Evolutionary conservation across 192 early-diverging fungal species (phyloP), one percentile per base, ranked within the genome.

Genomic region (Backusella westeae): DNA sequence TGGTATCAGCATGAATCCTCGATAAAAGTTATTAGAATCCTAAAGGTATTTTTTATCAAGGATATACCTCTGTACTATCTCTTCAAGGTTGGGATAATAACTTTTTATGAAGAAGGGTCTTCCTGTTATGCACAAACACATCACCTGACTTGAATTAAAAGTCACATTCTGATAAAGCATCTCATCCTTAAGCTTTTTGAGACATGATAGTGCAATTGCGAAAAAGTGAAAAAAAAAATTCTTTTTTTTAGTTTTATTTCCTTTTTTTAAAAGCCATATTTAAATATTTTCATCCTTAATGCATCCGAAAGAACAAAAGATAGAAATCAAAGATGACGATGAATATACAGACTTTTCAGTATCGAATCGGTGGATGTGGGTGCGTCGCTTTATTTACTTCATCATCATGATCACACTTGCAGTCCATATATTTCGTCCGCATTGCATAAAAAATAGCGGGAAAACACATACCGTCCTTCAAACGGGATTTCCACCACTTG

Each of bases 401-500:
- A 23, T 74, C 14, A 41, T 67, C 6, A 21, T 38, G 26, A 29
- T 66, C 34, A 35, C 56, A 32, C 14, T 67, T 3, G 26, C 23
- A 63, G 56, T 63, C 1, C 56, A 44, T 17, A 29, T 67, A 67
- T 74, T 56, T 32, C 65, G 26, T 74, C 42, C 23, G 8, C 65
- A 42, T 34, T 41, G 17, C 59, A 35, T 41, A 53, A 35, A 21
- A 46, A 69, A 39, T 21, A 35, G 29, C 12, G 34, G 34, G 66
- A 44, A 67, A 34, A n/a, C 66, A 35, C 42, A 42, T 21, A 52
- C 34, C 7, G 66, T 75, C 6, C 66, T 75, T 9, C 74, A 75
- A 21, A 75, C 42, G 4, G 74, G 74, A 68, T 75, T 75, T 44
- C 74, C 74, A 68, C 67, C 74, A 19, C 29, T 42, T 34, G 74